These are phyloP conservation scores for Termitomyces bulborhizus DNA, from an alignment of 768 basidiomycete genomes.

Conservation along the genomic window DNA sequence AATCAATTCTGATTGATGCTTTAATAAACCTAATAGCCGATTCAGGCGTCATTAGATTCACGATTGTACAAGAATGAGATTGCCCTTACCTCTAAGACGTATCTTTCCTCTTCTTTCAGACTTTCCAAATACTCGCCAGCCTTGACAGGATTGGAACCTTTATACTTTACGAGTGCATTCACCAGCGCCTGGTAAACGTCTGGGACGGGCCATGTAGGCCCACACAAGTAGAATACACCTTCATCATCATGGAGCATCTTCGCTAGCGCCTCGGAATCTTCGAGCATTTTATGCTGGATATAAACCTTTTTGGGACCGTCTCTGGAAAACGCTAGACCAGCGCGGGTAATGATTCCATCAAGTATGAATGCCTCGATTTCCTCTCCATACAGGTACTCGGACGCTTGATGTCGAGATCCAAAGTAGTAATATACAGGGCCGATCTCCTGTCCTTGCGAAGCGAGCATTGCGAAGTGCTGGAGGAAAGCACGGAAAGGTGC, in stretches of 20 bases:
- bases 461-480: slow-evolving; percentile 86
- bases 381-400: slow-evolving; percentile 96
- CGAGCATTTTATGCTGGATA: slow-evolving; percentile 97
- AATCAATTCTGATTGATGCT: neutral
- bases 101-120: slow-evolving; percentile 94
- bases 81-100: slow-evolving; percentile 80
- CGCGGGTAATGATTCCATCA: slow-evolving; percentile 78
- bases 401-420: slow-evolving; percentile 90
- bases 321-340: slow-evolving; percentile 94
- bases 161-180: slow-evolving; percentile 68
- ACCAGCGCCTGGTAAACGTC: slow-evolving; percentile 94
- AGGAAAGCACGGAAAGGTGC: slow-evolving; percentile 99
- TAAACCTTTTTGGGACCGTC: slow-evolving; percentile 92
- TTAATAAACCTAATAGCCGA: slow-evolving; percentile 20
- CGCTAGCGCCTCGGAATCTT: slow-evolving; percentile 76
- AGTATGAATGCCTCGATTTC: slow-evolving; percentile 92
- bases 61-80: neutral
- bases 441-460: slow-evolving; percentile 67
- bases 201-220: slow-evolving; percentile 99
- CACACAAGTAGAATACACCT: slow-evolving; percentile 94
- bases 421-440: slow-evolving; percentile 99
- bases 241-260: slow-evolving; percentile 64
- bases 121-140: slow-evolving; percentile 84
- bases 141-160: slow-evolving; percentile 50
- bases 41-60: neutral